These are phyloP conservation scores for Blepharisma japonicum DNA, from an alignment of 73 alveolate species.

Conservation along the genomic window DNA sequence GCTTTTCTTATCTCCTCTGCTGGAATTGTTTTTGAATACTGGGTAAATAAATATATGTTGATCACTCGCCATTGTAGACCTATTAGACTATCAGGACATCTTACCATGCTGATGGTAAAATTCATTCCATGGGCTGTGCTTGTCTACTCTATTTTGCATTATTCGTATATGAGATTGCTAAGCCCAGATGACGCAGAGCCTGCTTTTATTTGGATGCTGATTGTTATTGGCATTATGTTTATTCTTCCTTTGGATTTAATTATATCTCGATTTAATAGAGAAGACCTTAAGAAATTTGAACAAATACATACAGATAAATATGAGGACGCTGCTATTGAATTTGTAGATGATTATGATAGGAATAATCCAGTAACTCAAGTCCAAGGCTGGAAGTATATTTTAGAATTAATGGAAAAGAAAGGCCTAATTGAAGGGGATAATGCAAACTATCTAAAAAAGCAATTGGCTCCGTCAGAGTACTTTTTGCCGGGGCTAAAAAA, in stretches of 20 bases:
- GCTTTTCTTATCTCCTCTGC: slow-evolving; percentile 7
- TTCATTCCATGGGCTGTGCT: slow-evolving; percentile 8
- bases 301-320: slow-evolving; percentile 16
- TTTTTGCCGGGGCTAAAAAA: no score
- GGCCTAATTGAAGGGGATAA: no score
- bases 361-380: slow-evolving; percentile 22
- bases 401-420: no score
- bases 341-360: slow-evolving; percentile 16
- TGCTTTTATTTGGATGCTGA: slow-evolving; percentile 25
- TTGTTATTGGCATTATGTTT: neutral
- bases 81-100: slow-evolving; percentile 12
- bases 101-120: neutral
- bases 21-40: slow-evolving; percentile 27
- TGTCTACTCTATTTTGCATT: slow-evolving; percentile 16
- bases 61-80: slow-evolving; percentile 8
- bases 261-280: neutral
- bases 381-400: slow-evolving; percentile 20
- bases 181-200: neutral
- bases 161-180: neutral
- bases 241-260: neutral
- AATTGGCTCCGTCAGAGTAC: no score
- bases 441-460: no score
- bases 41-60: slow-evolving; percentile 21
- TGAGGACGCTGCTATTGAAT: slow-evolving; percentile 17
- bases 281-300: neutral